A percentile compares a stretch with the other conserved stretches of the same genome.
phyloP scores from a whole-genome alignment of 176 grass and related monocot genomes.

The Cenchrus fungigraminus region DNA sequence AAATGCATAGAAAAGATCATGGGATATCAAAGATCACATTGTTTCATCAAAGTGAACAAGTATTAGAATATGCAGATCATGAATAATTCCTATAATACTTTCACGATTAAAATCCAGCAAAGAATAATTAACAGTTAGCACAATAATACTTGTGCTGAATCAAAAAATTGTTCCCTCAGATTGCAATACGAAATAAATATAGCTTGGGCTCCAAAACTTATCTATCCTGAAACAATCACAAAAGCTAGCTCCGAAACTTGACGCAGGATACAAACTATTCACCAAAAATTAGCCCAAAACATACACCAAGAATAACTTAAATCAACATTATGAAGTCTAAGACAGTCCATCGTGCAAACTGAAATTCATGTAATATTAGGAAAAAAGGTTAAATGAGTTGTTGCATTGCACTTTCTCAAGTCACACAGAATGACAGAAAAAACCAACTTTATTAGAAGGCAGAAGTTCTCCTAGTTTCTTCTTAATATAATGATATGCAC shows the following conservation, averaged over 20 bases:
- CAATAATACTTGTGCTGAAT: neutral
- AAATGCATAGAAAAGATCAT: neutral
- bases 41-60: neutral
- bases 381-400: neutral
- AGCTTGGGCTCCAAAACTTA: neutral
- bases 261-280: neutral
- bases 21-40: neutral
- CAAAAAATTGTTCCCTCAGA: neutral
- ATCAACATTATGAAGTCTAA: neutral
- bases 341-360: neutral
- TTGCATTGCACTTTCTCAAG: neutral
- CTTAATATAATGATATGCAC: no score
- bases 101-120: neutral
- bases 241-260: neutral
- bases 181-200: neutral
- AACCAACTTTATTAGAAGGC: neutral
- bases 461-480: no score
- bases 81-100: neutral
- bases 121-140: neutral
- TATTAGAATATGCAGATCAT: neutral
- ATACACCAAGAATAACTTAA: no score
- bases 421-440: neutral
- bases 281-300: neutral
- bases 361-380: neutral
- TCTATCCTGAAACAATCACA: neutral